phyloP scores from a whole-genome alignment of 345 rosid genomes.

The Toxicodendron radicans region DNA sequence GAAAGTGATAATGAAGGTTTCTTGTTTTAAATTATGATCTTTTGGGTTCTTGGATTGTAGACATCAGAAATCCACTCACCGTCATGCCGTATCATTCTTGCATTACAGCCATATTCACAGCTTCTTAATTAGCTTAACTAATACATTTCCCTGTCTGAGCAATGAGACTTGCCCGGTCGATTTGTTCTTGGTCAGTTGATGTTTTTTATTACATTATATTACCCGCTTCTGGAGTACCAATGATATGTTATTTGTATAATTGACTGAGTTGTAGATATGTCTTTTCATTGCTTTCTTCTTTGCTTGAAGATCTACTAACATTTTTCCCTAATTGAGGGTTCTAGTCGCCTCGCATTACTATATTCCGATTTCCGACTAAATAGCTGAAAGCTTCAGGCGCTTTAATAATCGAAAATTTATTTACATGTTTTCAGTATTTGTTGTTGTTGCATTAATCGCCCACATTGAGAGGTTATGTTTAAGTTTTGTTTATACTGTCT shows the following conservation, averaged over 20 bases:
- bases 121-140: neutral
- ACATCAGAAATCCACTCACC: neutral
- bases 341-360: too few species aligned
- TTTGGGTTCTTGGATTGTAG: neutral
- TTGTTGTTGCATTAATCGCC: too few species aligned
- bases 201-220: neutral
- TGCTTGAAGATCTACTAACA: neutral
- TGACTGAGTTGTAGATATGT: neutral
- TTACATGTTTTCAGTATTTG: too few species aligned
- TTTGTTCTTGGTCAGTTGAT: neutral
- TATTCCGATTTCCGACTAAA: too few species aligned
- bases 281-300: neutral
- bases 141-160: neutral
- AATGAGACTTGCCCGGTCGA: neutral
- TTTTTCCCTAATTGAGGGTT: too few species aligned
- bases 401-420: too few species aligned
- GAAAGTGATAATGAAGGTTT: neutral
- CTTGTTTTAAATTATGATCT: neutral
- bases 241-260: neutral
- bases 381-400: too few species aligned
- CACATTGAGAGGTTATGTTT: neutral
- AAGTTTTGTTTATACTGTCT: neutral
- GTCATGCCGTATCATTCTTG: neutral
- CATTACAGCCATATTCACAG: neutral
- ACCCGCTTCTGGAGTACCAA: neutral